Percentiles rank a stretch among this genome's conserved stretches.
phyloP scores from a whole-genome alignment of 345 rosid genomes.

The Euphorbia pulcherrima region DNA sequence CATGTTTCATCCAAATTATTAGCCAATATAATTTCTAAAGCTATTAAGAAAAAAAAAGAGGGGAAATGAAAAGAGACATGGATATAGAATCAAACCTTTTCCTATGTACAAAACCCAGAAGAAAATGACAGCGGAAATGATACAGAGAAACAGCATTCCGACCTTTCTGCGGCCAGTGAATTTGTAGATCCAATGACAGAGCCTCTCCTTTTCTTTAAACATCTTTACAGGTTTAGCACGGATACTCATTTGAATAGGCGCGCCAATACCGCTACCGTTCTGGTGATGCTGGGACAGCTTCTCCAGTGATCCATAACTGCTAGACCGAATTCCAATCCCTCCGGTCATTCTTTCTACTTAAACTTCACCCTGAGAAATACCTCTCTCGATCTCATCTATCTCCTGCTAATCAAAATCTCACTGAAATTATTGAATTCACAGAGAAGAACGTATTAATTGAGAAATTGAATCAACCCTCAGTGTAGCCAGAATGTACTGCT shows the following conservation, averaged over 20 bases:
- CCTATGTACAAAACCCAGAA: constrained; percentile 76
- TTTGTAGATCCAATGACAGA: constrained; percentile 82
- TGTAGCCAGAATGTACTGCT: constrained; percentile 11
- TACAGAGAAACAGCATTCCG: constrained; percentile 83
- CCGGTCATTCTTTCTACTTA: constrained; percentile 25
- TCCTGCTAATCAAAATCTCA: not conserved
- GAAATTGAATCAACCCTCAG: constrained; percentile 2
- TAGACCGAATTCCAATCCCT: constrained; percentile 26
- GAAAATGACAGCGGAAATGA: constrained; percentile 79
- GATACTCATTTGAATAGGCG: constrained; percentile 28
- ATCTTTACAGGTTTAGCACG: constrained; percentile 69
- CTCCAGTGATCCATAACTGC: constrained; percentile 31
- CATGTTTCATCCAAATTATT: not conserved
- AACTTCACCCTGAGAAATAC: constrained; percentile 13
- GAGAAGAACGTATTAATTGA: not conserved
- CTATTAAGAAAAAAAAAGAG: not conserved
- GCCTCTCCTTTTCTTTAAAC: constrained; percentile 75
- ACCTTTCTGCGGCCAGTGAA: constrained; percentile 89
- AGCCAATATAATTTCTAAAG: not conserved
- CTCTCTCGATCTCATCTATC: constrained; percentile 21
- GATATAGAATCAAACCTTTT: constrained; percentile 53
- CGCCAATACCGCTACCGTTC: constrained; percentile 14
- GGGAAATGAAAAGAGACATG: not conserved
- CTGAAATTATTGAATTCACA: not conserved
- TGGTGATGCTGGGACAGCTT: constrained; percentile 24